phyloP scores from a whole-genome alignment of 1,139 yeast genomes.

The Protomyces inouyei region DNA sequence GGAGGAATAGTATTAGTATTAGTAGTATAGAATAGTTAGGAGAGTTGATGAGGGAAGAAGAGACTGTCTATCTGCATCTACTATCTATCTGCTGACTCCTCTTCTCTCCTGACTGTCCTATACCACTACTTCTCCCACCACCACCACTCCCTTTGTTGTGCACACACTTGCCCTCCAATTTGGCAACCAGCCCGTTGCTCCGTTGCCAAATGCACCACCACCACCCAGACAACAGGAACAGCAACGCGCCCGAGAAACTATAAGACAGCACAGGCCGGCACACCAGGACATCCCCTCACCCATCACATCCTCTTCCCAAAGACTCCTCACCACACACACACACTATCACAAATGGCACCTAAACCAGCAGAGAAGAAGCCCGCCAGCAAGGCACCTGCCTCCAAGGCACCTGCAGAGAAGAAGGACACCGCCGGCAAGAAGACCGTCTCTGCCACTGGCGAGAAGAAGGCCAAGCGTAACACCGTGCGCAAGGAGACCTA shows the following conservation, averaged over 20 bases:
- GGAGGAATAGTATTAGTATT: too few species aligned
- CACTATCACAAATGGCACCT: constrained; percentile 62
- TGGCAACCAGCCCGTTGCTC: neutral
- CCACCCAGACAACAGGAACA: neutral
- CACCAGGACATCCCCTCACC: neutral
- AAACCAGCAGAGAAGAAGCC: constrained; percentile 64
- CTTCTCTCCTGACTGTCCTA: too few species aligned
- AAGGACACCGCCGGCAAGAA: constrained; percentile 96
- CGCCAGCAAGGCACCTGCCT: constrained; percentile 42
- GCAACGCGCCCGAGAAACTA: neutral
- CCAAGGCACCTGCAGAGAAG: constrained; percentile 91
- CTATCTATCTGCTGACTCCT: too few species aligned
- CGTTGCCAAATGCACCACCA: neutral
- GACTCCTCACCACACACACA: neutral
- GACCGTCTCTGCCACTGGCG: constrained; percentile 53
- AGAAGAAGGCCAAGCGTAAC: constrained; percentile 78
- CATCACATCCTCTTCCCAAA: neutral
- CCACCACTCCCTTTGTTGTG: neutral
- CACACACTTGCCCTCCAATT: neutral
- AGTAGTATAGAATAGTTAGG: too few species aligned
- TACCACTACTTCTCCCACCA: neutral
- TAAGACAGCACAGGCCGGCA: neutral
- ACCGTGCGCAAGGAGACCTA: constrained; percentile 98
- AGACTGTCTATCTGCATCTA: neutral
- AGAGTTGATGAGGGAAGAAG: neutral